A percentile compares a stretch with the other conserved stretches of the same genome.
phyloP scores from a whole-genome alignment of 352 stramenopile genomes.

The Pythium insidiosum region DNA sequence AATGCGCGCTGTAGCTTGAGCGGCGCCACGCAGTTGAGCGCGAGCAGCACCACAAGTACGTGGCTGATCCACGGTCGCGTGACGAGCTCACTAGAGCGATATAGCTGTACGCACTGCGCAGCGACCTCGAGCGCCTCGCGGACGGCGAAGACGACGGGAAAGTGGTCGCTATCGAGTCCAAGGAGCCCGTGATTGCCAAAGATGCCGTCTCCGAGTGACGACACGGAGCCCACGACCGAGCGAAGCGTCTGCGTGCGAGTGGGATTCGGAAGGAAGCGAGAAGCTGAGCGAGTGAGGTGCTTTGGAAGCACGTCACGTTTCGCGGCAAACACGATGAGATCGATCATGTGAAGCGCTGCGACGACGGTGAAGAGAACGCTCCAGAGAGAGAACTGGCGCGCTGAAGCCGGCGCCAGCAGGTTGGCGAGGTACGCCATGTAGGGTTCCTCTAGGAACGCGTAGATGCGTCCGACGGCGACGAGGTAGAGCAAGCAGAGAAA shows the following conservation, averaged over 20 bases:
- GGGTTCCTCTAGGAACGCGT: constrained; percentile 1
- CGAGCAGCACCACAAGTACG: constrained; percentile 2
- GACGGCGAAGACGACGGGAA: constrained; percentile 2
- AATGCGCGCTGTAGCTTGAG: neutral
- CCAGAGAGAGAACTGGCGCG: neutral
- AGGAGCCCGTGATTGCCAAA: constrained; percentile 8
- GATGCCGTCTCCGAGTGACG: neutral
- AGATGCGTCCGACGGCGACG: neutral
- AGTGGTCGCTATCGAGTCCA: constrained; percentile 15
- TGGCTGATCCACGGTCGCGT: constrained; percentile 14
- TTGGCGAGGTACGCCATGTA: constrained; percentile 1
- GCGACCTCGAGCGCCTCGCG: constrained; percentile 8
- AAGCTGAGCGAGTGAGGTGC: neutral
- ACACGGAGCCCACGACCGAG: neutral
- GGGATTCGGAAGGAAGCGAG: neutral
- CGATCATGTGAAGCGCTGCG: constrained; percentile 6
- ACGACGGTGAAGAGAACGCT: constrained; percentile 1
- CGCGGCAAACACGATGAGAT: constrained; percentile 1
- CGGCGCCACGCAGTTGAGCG: constrained; percentile 12
- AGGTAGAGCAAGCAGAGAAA: neutral
- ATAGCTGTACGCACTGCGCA: constrained; percentile 6
- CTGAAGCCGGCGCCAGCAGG: neutral
- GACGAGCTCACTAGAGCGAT: constrained; percentile 11
- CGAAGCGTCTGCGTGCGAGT: neutral
- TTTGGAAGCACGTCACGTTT: neutral